Conservation (phyloP, 2,329 filamentous ascomycete species). For the Colletotrichum sojae region DNA sequence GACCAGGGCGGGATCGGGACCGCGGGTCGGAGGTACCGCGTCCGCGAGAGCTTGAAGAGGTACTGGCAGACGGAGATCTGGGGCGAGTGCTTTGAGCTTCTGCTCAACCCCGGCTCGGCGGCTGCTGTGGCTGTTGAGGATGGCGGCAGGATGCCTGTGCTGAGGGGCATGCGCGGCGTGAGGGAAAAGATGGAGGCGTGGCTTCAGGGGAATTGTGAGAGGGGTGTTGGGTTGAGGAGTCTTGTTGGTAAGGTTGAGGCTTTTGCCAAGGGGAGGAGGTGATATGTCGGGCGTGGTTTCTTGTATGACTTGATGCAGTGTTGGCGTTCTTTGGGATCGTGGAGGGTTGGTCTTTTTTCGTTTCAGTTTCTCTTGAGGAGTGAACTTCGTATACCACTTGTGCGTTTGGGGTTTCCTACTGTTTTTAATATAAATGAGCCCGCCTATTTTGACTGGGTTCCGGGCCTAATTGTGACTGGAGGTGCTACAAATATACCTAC, state of each 20-base stretch:
- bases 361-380: too few species aligned
- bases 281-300: background rate
- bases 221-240: conserved; percentile 80
- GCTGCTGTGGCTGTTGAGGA: conserved; percentile 76
- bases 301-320: conserved; percentile 29
- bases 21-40: conserved; percentile 78
- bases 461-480: too few species aligned
- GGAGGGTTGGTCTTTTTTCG: too few species aligned
- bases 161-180: conserved; percentile 76
- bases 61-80: conserved; percentile 98
- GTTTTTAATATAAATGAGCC: too few species aligned
- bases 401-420: too few species aligned
- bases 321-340: too few species aligned
- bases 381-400: too few species aligned
- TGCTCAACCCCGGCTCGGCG: conserved; percentile 85
- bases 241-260: conserved; percentile 76
- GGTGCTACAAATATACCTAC: too few species aligned
- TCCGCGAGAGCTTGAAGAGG: conserved; percentile 87
- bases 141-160: conserved; percentile 77
- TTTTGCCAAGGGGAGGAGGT: conserved; percentile 55
- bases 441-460: too few species aligned
- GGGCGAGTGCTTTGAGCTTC: conserved; percentile 83
- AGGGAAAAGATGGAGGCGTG: conserved; percentile 87
- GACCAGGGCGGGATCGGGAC: conserved; percentile 70
- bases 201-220: conserved; percentile 86